phyloP scores from a whole-genome alignment of 148 eudicot genomes.

The Beta vulgaris region DNA sequence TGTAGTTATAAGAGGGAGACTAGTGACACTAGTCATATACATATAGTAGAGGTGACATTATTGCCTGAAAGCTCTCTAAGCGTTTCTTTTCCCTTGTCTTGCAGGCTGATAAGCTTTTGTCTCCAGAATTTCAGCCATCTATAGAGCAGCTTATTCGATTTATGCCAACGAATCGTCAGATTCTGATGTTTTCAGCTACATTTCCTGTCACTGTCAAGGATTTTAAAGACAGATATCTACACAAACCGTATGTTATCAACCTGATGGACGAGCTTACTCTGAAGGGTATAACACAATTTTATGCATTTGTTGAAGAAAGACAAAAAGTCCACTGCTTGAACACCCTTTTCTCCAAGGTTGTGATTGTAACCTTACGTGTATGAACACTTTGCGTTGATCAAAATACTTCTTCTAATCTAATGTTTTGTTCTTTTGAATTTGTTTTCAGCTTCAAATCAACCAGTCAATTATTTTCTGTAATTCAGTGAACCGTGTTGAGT shows the following conservation, averaged over 20 bases:
- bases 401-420: not conserved
- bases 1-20: too few relatives aligned
- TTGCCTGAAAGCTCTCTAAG: not conserved
- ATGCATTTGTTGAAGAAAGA: conserved; percentile 93
- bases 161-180: conserved; percentile 63
- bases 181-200: conserved; percentile 91
- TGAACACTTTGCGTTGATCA: not conserved
- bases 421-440: not conserved
- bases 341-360: conserved; percentile 89
- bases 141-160: conserved; percentile 70
- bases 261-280: conserved; percentile 95
- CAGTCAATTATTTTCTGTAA: conserved; percentile 95
- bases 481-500: conserved; percentile 89
- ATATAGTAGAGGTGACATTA: not conserved
- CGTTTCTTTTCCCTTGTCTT: not conserved
- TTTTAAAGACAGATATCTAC: conserved; percentile 70
- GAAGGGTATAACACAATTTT: conserved; percentile 79
- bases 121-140: conserved; percentile 88
- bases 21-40: not conserved
- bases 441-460: conserved; percentile 86
- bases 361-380: conserved; percentile 20
- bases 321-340: conserved; percentile 88
- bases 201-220: conserved; percentile 87
- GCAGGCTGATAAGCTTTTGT: conserved; percentile 92
- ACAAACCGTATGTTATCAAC: conserved; percentile 73